Conservation (phyloP, 495 filamentous ascomycete species). For the Annulohypoxylon maeteangense region DNA sequence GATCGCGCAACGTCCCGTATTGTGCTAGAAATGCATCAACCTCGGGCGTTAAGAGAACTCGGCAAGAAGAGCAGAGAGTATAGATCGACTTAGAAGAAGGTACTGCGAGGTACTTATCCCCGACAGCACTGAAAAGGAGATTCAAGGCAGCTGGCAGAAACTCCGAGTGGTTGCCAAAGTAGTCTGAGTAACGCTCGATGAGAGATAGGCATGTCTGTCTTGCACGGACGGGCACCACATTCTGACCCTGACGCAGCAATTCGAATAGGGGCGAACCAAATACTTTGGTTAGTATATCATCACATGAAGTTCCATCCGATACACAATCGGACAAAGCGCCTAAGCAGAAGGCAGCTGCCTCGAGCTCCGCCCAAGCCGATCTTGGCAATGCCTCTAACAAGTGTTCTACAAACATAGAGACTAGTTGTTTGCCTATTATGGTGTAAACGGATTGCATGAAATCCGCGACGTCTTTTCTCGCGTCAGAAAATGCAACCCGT, state of each 20-base stretch:
- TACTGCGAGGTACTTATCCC: slow-evolving; percentile 70
- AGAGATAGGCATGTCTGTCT: slow-evolving; percentile 80
- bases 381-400: slow-evolving; percentile 67
- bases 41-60: slow-evolving; percentile 74
- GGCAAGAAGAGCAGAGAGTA: slow-evolving; percentile 82
- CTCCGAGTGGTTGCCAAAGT: slow-evolving; percentile 78
- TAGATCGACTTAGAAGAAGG: slow-evolving; percentile 84
- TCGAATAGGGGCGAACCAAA: slow-evolving; percentile 74
- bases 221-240: slow-evolving; percentile 71
- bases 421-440: slow-evolving; percentile 71
- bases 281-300: slow-evolving; percentile 73
- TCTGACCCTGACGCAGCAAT: slow-evolving; percentile 64
- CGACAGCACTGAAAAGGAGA: slow-evolving; percentile 81
- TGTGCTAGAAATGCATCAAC: slow-evolving; percentile 81
- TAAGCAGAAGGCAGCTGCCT: slow-evolving; percentile 83
- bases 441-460: slow-evolving; percentile 80
- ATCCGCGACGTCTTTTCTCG: slow-evolving; percentile 83
- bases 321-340: slow-evolving; percentile 79
- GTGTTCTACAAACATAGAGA: slow-evolving; percentile 74
- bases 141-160: slow-evolving; percentile 80
- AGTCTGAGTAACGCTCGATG: slow-evolving; percentile 81
- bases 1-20: slow-evolving; percentile 70
- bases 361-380: slow-evolving; percentile 78
- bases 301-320: slow-evolving; percentile 71
- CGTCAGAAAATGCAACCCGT: slow-evolving; percentile 75